These are phyloP conservation scores for Pestalotiopsis sp. DNA, from an alignment of 2,329 filamentous ascomycete genomes.

Conservation along the genomic window DNA sequence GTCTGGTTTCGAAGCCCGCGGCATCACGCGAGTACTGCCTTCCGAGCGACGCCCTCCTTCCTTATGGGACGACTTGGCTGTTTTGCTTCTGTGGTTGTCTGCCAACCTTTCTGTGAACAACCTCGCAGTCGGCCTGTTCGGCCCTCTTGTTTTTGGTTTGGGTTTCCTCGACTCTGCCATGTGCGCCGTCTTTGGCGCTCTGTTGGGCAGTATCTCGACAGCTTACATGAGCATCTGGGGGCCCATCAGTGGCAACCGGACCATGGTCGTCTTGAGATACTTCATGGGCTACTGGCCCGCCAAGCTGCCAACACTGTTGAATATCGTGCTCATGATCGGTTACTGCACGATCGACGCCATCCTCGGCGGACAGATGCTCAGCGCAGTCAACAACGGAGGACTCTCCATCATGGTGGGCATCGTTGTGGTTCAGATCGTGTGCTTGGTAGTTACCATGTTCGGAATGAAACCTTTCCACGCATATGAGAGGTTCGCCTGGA, in stretches of 20 bases:
- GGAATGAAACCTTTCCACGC: slow-evolving; percentile 70
- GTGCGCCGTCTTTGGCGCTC: slow-evolving; percentile 29
- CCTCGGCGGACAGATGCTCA: slow-evolving; percentile 69
- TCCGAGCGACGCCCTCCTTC: slow-evolving; percentile 34
- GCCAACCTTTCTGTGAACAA: slow-evolving; percentile 49
- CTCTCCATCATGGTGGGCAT: slow-evolving; percentile 70
- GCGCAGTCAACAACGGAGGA: slow-evolving; percentile 60
- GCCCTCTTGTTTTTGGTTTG: slow-evolving; percentile 31
- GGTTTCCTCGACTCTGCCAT: slow-evolving; percentile 28
- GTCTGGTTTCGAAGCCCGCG: slow-evolving; percentile 37
- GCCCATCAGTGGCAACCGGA: slow-evolving; percentile 29
- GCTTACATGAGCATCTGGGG: slow-evolving; percentile 33
- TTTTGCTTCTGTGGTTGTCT: slow-evolving; percentile 45
- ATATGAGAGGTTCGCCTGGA: slow-evolving; percentile 69
- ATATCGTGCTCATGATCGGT: slow-evolving; percentile 33
- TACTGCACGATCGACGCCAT: slow-evolving; percentile 62
- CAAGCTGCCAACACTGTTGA: slow-evolving; percentile 31
- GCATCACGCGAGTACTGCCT: slow-evolving; percentile 41
- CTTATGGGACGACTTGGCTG: neutral
- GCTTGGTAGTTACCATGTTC: slow-evolving; percentile 67
- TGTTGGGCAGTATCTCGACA: slow-evolving; percentile 28
- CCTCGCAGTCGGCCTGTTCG: slow-evolving; percentile 34
- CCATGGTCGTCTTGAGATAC: slow-evolving; percentile 32
- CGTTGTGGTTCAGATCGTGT: slow-evolving; percentile 64
- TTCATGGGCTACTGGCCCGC: slow-evolving; percentile 37